Conservation (phyloP, 2,329 filamentous ascomycete genomes). For the Colletotrichum sp. region DNA sequence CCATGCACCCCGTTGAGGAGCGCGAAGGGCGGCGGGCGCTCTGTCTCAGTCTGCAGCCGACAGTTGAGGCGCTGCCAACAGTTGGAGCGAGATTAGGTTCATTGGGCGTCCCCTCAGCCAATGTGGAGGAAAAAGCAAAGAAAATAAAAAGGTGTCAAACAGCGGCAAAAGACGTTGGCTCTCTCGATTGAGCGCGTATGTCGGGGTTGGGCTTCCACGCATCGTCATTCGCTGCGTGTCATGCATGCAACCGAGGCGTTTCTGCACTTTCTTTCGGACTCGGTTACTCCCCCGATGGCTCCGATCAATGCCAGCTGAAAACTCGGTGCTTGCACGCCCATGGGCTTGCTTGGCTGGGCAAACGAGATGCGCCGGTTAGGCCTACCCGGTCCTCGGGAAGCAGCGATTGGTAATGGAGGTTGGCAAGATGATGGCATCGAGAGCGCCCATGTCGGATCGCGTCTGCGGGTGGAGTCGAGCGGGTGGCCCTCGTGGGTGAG, state of each 20-base stretch:
- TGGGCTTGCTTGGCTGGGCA: background rate
- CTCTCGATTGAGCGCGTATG: background rate
- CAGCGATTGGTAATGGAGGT: background rate
- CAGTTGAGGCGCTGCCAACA: slow-evolving; percentile 10
- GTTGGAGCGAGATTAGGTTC: background rate
- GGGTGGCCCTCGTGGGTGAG: background rate
- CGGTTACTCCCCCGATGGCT: background rate
- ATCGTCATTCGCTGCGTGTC: background rate
- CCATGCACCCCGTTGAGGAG: background rate
- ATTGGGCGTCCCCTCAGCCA: background rate
- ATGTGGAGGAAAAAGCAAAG: background rate
- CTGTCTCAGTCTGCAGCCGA: slow-evolving; percentile 5
- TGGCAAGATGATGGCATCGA: background rate
- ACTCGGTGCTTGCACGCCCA: background rate
- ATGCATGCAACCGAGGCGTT: background rate
- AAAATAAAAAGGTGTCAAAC: background rate
- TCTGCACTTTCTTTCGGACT: background rate
- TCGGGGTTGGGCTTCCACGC: background rate
- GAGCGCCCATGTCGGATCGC: background rate
- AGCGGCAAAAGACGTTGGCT: background rate
- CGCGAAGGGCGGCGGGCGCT: background rate
- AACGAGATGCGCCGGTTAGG: background rate
- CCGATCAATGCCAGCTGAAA: background rate
- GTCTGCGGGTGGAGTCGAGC: background rate
- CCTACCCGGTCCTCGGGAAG: background rate